phyloP scores from a whole-genome alignment of 768 basidiomycete species.

The Rickenella mellea region DNA sequence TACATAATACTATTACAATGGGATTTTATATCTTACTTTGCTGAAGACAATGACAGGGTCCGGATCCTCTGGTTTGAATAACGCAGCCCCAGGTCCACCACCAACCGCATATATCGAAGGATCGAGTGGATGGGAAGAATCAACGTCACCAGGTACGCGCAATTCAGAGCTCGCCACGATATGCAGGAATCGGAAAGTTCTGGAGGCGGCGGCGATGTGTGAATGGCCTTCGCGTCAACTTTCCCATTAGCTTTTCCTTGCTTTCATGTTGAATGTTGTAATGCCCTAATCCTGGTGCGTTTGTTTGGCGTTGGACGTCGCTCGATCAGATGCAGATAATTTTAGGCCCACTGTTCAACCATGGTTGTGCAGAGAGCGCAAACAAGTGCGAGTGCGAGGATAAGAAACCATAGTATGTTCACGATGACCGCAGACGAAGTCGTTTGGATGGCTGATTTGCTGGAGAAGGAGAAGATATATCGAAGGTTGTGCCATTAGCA shows the following conservation, averaged over 20 bases:
- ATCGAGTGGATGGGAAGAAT: slow-evolving; percentile 38
- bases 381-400: background rate
- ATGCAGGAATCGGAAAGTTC: slow-evolving; percentile 7
- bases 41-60: slow-evolving; percentile 66
- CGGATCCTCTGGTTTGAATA: slow-evolving; percentile 38
- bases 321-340: background rate
- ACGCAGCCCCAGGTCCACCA: slow-evolving; percentile 12
- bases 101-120: slow-evolving; percentile 44
- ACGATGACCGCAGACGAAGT: background rate
- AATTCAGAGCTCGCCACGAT: slow-evolving; percentile 7
- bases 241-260: no score
- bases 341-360: background rate
- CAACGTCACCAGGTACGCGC: slow-evolving; percentile 18
- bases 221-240: no score
- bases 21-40: no score
- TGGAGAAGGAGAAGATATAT: no score
- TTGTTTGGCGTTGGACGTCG: background rate
- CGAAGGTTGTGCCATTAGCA: no score
- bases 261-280: no score
- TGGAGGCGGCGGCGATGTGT: no score
- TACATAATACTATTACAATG: no score
- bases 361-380: slow-evolving; percentile 2
- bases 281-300: no score
- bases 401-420: slow-evolving; percentile 3
- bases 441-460: no score